Conservation (phyloP, 768 basidiomycete species). For the Tulasnella sp. region DNA sequence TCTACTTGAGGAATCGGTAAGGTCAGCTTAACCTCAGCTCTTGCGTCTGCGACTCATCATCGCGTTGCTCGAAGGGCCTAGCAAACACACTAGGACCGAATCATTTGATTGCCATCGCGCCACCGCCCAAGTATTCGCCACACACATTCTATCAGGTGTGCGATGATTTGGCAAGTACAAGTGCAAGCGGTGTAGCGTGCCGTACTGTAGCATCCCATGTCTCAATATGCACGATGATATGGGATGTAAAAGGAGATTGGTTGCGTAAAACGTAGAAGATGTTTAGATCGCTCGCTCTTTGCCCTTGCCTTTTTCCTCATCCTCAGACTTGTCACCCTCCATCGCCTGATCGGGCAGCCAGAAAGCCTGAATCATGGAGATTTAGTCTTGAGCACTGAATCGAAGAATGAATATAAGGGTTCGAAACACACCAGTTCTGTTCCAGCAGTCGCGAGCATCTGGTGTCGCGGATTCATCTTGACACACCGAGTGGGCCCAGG, state of each 20-base stretch:
- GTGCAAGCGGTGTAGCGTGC: conserved; percentile 64
- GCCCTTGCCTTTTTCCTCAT: conserved; percentile 30
- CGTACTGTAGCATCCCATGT: conserved; percentile 66
- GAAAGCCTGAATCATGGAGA: conserved; percentile 29
- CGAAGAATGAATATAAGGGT: conserved; percentile 11
- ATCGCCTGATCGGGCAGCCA: conserved; percentile 56
- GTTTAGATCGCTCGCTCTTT: conserved; percentile 36
- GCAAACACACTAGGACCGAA: conserved; percentile 46
- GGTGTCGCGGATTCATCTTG: conserved; percentile 76
- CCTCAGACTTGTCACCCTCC: conserved; percentile 60
- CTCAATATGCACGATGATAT: conserved; percentile 66
- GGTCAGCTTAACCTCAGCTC: conserved; percentile 24
- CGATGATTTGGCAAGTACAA: conserved; percentile 75
- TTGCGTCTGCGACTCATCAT: not conserved
- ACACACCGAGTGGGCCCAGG: conserved; percentile 77
- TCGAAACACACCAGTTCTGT: conserved; percentile 57
- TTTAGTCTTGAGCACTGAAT: not conserved
- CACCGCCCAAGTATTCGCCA: conserved; percentile 50
- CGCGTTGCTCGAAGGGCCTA: conserved; percentile 38
- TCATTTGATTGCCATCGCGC: conserved; percentile 59
- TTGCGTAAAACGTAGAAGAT: conserved; percentile 20
- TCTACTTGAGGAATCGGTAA: conserved; percentile 69
- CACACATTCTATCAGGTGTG: conserved; percentile 75
- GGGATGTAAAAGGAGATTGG: conserved; percentile 62
- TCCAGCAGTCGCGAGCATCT: conserved; percentile 81